phyloP scores from a whole-genome alignment of 1,139 yeast genomes.

The Ogataea hybrid region DNA sequence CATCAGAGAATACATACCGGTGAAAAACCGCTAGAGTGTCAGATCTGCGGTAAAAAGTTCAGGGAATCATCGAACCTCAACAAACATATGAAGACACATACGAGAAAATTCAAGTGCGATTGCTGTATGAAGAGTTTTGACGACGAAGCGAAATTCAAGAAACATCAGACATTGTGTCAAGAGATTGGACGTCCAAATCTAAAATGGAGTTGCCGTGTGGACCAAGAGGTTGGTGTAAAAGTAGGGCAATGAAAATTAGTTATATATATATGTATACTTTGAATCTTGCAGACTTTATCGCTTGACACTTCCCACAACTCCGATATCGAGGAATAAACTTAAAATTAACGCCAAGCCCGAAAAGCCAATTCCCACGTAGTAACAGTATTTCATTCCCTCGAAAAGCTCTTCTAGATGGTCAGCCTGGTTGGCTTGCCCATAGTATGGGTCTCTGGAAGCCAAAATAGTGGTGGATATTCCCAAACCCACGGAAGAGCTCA shows the following conservation, averaged over 20 bases:
- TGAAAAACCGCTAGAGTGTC: conserved; percentile 78
- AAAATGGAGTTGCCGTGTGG: conserved; percentile 7
- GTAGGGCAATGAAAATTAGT: not conserved
- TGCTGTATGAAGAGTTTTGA: conserved; percentile 53
- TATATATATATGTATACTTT: not conserved
- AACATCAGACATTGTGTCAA: conserved; percentile 37
- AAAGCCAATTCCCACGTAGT: conserved; percentile 40
- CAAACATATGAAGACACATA: conserved; percentile 79
- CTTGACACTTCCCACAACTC: conserved; percentile 30
- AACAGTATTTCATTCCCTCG: conserved; percentile 38
- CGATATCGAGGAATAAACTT: conserved; percentile 37
- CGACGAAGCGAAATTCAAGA: conserved; percentile 39
- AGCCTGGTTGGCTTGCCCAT: conserved; percentile 29
- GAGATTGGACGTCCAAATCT: conserved; percentile 2
- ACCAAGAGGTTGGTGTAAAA: conserved; percentile 1
- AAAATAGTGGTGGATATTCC: conserved; percentile 40
- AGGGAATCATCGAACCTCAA: conserved; percentile 87
- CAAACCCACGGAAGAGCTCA: conserved; percentile 40
- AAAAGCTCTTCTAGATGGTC: conserved; percentile 28
- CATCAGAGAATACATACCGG: conserved; percentile 57
- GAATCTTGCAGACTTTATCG: not conserved
- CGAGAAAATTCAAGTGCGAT: conserved; percentile 48
- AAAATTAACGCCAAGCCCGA: conserved; percentile 33
- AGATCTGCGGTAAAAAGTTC: conserved; percentile 78
- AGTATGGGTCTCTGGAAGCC: conserved; percentile 32